A percentile compares a stretch with the other conserved stretches of the same genome.
Conservation (phyloP, 108 stramenopile genomes). For the Cyclotella sp. region DNA sequence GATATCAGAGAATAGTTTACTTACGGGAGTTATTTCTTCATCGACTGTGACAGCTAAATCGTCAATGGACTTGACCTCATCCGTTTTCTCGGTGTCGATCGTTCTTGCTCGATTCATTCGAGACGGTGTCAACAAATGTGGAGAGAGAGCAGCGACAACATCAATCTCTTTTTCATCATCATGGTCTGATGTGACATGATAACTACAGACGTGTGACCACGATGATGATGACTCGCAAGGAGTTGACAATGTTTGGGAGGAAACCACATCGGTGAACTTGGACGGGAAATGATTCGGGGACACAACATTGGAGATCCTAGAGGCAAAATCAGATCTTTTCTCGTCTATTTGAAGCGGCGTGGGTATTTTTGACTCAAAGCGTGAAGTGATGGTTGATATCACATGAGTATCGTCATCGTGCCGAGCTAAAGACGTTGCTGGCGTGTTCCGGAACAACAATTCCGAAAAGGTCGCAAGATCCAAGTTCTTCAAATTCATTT, state of each 20-base stretch:
- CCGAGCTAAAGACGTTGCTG: not conserved
- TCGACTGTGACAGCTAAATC: not conserved
- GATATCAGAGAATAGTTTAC: not conserved
- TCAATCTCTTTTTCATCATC: no score
- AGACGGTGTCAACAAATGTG: no score
- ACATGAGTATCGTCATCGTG: not conserved
- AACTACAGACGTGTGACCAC: no score
- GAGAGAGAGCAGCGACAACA: no score
- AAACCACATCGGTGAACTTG: no score
- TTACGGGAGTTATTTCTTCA: not conserved
- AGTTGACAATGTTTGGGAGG: no score
- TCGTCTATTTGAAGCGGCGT: not conserved
- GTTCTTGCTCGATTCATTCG: no score
- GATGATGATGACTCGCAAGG: no score
- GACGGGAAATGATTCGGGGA: not conserved
- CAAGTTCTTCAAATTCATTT: constrained; percentile 7
- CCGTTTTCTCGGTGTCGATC: no score
- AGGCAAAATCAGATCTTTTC: not conserved
- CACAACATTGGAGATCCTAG: not conserved
- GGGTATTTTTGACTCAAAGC: not conserved
- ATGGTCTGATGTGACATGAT: no score
- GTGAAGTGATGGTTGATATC: not conserved
- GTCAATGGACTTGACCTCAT: not conserved
- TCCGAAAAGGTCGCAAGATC: not conserved
- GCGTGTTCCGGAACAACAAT: not conserved